These are phyloP conservation scores for Mallotus repandus DNA, from an alignment of 441 rosid species.

Conservation along the genomic window DNA sequence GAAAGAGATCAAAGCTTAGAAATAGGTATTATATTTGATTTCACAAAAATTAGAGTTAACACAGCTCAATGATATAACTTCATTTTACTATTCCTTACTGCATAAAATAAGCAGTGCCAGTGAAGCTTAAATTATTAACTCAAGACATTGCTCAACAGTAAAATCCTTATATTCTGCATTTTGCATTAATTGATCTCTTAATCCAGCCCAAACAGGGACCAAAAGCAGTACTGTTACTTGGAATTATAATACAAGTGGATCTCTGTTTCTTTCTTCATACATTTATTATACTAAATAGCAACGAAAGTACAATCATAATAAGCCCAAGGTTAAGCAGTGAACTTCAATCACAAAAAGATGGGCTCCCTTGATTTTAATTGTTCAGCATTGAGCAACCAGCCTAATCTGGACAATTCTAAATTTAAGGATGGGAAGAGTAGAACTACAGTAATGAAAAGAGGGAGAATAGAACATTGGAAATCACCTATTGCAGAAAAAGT, in stretches of 20 bases:
- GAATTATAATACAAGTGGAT: background rate
- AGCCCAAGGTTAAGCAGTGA: background rate
- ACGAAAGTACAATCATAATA: background rate
- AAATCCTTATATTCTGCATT: background rate
- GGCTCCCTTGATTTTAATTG: background rate
- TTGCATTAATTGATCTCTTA: background rate
- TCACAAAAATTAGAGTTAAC: background rate
- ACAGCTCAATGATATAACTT: background rate
- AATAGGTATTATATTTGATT: background rate
- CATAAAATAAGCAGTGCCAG: background rate
- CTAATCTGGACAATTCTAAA: background rate
- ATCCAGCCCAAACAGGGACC: background rate
- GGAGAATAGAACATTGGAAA: constrained; percentile 6
- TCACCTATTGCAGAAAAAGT: constrained; percentile 94
- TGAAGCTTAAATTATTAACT: background rate
- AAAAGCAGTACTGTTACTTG: background rate
- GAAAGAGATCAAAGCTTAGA: constrained; percentile 27
- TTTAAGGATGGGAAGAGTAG: background rate
- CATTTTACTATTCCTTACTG: background rate
- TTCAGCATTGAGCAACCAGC: constrained; percentile 11
- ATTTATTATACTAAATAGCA: background rate
- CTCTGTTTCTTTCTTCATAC: background rate
- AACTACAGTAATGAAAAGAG: background rate
- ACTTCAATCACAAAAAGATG: background rate
- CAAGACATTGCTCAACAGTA: background rate